These are phyloP conservation scores for Aegilops sharonensis DNA, from an alignment of 176 grass and related monocot species.

Conservation along the genomic window DNA sequence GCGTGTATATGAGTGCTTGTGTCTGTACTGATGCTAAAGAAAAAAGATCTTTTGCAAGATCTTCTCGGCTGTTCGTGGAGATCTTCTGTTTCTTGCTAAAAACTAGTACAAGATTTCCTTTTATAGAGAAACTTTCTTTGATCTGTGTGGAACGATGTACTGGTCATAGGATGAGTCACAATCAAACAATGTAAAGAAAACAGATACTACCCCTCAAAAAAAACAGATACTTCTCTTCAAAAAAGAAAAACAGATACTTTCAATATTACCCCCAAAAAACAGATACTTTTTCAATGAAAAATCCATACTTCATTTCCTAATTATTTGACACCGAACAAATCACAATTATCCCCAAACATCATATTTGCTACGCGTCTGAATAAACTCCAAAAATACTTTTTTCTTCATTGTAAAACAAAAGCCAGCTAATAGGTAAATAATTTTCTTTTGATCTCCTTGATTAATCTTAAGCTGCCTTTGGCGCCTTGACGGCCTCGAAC, in stretches of 20 bases:
- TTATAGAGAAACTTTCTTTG: too few species aligned
- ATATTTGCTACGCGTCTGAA: neutral
- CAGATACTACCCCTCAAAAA: too few species aligned
- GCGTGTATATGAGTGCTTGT: too few species aligned
- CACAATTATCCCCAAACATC: neutral
- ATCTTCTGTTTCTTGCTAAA: neutral
- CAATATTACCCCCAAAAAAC: neutral
- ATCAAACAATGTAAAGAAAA: neutral
- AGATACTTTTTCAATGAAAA: neutral
- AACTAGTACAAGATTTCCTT: too few species aligned
- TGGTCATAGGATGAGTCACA: neutral
- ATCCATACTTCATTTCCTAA: neutral
- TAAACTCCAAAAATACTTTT: neutral
- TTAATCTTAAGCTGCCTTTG: constrained; percentile 11
- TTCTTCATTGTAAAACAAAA: neutral
- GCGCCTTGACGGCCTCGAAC: constrained; percentile 46
- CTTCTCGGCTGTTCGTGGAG: neutral
- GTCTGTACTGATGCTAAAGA: too few species aligned
- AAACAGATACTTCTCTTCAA: too few species aligned
- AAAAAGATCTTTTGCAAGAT: too few species aligned
- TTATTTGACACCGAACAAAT: neutral
- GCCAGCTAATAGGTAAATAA: neutral
- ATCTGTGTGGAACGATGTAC: neutral
- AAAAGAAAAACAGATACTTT: too few species aligned
- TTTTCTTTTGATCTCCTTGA: neutral